Conservation (phyloP, 2,329 filamentous ascomycete genomes). For the Diaporthe citri region DNA sequence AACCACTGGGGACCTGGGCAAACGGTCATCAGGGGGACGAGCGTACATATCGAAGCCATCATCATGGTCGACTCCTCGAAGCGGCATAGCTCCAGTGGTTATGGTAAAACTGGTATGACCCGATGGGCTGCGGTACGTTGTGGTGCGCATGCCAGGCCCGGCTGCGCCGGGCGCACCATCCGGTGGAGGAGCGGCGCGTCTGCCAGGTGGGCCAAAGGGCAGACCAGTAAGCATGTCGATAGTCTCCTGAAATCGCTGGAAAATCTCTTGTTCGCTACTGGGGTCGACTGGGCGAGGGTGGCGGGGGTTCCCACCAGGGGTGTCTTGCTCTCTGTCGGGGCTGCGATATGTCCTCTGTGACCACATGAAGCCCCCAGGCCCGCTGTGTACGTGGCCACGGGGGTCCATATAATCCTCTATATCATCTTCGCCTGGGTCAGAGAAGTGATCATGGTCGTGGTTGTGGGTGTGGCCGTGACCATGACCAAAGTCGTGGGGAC, state of each 20-base stretch:
- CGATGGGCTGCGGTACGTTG: slow-evolving; percentile 30
- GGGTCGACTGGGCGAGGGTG: slow-evolving; percentile 41
- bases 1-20: slow-evolving; percentile 36
- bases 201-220: slow-evolving; percentile 47
- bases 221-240: slow-evolving; percentile 56
- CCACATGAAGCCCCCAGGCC: slow-evolving; percentile 56
- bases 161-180: not conserved
- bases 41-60: slow-evolving; percentile 63
- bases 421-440: slow-evolving; percentile 69
- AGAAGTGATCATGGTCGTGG: slow-evolving; percentile 54
- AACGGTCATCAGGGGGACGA: slow-evolving; percentile 30
- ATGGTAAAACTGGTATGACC: slow-evolving; percentile 37
- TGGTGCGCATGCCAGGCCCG: slow-evolving; percentile 27
- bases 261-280: slow-evolving; percentile 51
- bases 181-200: slow-evolving; percentile 9
- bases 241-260: slow-evolving; percentile 53
- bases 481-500: slow-evolving; percentile 27
- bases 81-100: slow-evolving; percentile 35
- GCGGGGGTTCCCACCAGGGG: slow-evolving; percentile 11
- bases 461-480: slow-evolving; percentile 45
- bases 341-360: slow-evolving; percentile 50
- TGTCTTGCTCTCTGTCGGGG: slow-evolving; percentile 26
- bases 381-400: slow-evolving; percentile 46
- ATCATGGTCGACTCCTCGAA: slow-evolving; percentile 57
- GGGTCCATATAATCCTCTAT: slow-evolving; percentile 61